A percentile compares a stretch with the other conserved stretches of the same genome.
Evolutionary conservation across 495 filamentous ascomycete species (phyloP).

Genomic region (Penicillium samsonianum): DNA sequence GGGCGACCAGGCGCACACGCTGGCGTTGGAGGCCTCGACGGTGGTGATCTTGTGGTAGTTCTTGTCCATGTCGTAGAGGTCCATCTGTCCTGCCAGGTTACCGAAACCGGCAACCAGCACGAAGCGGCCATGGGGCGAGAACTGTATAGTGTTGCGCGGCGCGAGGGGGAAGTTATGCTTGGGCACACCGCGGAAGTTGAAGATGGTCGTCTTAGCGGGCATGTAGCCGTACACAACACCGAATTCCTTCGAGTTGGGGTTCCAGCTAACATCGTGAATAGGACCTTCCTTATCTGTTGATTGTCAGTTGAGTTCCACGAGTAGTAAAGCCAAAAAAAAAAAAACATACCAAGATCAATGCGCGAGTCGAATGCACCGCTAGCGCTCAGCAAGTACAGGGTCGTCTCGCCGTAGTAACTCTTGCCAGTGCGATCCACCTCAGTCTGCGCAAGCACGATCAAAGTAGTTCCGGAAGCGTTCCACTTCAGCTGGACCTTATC

Average conservation of each 20-base stretch:
- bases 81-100: constrained; percentile 95
- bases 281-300: constrained; percentile 88
- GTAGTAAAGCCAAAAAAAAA: not conserved
- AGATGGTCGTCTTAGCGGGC: constrained; percentile 96
- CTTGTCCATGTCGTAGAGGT: constrained; percentile 93
- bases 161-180: constrained; percentile 79
- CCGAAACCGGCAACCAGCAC: constrained; percentile 95
- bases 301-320: not conserved
- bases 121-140: constrained; percentile 92
- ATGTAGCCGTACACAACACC: constrained; percentile 97
- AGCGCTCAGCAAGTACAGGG: constrained; percentile 89
- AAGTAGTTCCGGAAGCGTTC: constrained; percentile 84
- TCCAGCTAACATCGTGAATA: constrained; percentile 98
- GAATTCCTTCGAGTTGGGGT: constrained; percentile 93
- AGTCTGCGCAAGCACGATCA: constrained; percentile 96
- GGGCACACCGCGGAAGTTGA: constrained; percentile 80
- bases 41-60: constrained; percentile 88
- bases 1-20: constrained; percentile 93
- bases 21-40: constrained; percentile 93
- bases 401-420: constrained; percentile 99
- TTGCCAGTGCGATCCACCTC: constrained; percentile 97
- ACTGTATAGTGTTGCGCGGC: constrained; percentile 91
- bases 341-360: constrained; percentile 68
- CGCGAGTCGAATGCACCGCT: constrained; percentile 91
- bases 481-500: constrained; percentile 98